Conservation (phyloP, 2,329 filamentous ascomycete genomes). For the Sarocladiaceae sp. region DNA sequence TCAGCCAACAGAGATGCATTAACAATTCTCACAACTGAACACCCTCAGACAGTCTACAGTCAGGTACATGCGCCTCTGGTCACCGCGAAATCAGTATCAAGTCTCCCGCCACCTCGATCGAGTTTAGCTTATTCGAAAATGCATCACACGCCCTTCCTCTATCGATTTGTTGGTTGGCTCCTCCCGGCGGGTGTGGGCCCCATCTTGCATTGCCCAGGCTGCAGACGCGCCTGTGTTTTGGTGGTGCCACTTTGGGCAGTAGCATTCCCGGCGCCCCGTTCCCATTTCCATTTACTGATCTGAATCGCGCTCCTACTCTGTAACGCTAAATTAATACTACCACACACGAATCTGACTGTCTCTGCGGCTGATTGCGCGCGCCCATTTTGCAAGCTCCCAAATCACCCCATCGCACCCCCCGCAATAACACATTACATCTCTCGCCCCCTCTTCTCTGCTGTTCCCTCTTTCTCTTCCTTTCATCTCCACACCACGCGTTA, state of each 20-base stretch:
- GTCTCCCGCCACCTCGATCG: neutral
- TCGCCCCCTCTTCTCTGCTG: conserved; percentile 14
- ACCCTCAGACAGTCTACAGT: neutral
- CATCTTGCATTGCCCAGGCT: neutral
- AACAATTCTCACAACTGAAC: neutral
- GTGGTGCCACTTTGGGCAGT: too few species aligned
- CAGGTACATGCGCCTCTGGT: conserved; percentile 1
- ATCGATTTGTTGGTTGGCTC: neutral
- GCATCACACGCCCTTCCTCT: neutral
- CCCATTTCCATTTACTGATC: conserved; percentile 15
- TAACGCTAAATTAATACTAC: conserved; percentile 22
- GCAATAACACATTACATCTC: conserved; percentile 13
- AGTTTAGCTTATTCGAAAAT: conserved; percentile 5
- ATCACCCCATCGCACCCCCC: conserved; percentile 20
- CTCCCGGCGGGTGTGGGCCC: too few species aligned
- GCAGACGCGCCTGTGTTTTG: neutral
- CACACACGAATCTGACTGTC: conserved; percentile 14
- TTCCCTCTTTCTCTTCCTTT: conserved; percentile 18
- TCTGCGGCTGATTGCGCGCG: conserved; percentile 28
- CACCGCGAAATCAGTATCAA: conserved; percentile 2
- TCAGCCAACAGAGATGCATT: neutral
- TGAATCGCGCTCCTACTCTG: neutral
- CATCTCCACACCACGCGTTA: conserved; percentile 6
- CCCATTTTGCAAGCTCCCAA: conserved; percentile 29
- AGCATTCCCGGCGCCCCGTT: neutral